Base-by-base conservation (phyloP, 1,284 basidiomycete species). In the Xerocomus nothofagi region DNA sequence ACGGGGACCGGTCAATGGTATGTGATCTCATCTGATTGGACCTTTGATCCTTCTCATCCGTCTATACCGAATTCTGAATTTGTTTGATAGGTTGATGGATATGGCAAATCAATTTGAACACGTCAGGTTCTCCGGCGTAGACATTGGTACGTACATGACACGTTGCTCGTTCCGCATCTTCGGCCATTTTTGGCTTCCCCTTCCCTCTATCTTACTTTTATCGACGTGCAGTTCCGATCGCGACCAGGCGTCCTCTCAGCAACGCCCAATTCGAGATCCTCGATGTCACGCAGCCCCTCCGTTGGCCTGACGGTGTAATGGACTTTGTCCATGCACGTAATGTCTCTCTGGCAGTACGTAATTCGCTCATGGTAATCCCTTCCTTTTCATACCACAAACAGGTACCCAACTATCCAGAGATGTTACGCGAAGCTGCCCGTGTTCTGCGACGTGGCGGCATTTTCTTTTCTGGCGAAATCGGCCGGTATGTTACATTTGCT, bases 1-100 rank as follows among this genome's bases (percentile, higher is more conserved):
- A 86, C 82, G 15, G 87, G 87, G 12, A 85, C 75, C 17, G 87
- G 87, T 11, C 70, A 66, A 68, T 90, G 87, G 87, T 87, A 57
- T 54, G 76, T 67, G 48, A 59, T 42, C 41, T 33, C 26, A 32
- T 46, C 32, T 31, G 48, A 50, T 55, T 52, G 34, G 31, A 41
- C 43, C 50, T 54, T 54, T 60, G 53, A 60, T 61, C 51, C 60
- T 56, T 57, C 48, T 59, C 50, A 58, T 59, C 47, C 47, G n/a
- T 10, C 18, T 42, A 44, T 43, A 20, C 14, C 44, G 41, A 36
- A 37, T 36, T 40, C 14, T 46, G 41, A 36, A 37, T 36, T 40
- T 23, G 33, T 52, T 52, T 51, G 44, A 54, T 63, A 90, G 87
- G 88, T 72, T 81, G 6, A 74, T 84, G 62, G 82, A 88, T 56